A percentile compares a stretch with the other conserved stretches of the same genome.
Conservation (phyloP, 805 yeast species). For the Ogataea salicorniae region DNA sequence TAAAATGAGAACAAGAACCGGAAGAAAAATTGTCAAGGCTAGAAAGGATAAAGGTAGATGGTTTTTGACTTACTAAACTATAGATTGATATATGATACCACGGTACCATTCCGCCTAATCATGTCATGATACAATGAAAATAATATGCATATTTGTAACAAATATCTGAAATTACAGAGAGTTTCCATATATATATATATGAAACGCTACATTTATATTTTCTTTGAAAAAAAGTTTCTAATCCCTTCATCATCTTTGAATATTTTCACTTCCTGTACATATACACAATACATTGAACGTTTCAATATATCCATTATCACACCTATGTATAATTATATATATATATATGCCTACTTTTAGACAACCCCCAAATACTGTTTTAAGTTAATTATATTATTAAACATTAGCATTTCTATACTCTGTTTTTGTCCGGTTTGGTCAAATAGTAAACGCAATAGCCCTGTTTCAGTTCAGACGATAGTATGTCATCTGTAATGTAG, state of each 20-base stretch:
- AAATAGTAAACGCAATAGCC: slow-evolving; percentile 46
- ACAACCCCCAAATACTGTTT: too few species aligned
- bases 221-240: too few species aligned
- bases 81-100: background rate
- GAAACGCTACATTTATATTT: too few species aligned
- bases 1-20: slow-evolving; percentile 66
- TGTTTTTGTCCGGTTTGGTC: background rate
- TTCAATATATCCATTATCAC: background rate
- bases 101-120: too few species aligned
- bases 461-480: slow-evolving; percentile 29
- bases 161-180: too few species aligned
- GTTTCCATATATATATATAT: too few species aligned
- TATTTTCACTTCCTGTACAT: slow-evolving; percentile 5
- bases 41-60: slow-evolving; percentile 89
- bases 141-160: too few species aligned
- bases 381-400: background rate
- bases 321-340: background rate
- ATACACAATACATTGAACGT: background rate
- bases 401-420: background rate
- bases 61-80: slow-evolving; percentile 70
- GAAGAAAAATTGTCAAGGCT: slow-evolving; percentile 71
- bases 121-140: too few species aligned
- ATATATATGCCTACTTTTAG: background rate
- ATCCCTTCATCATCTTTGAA: too few species aligned
- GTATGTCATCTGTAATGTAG: slow-evolving; percentile 27